phyloP scores from a whole-genome alignment of 1,284 basidiomycete genomes.

The Anthracocystis panici-leucophaei region DNA sequence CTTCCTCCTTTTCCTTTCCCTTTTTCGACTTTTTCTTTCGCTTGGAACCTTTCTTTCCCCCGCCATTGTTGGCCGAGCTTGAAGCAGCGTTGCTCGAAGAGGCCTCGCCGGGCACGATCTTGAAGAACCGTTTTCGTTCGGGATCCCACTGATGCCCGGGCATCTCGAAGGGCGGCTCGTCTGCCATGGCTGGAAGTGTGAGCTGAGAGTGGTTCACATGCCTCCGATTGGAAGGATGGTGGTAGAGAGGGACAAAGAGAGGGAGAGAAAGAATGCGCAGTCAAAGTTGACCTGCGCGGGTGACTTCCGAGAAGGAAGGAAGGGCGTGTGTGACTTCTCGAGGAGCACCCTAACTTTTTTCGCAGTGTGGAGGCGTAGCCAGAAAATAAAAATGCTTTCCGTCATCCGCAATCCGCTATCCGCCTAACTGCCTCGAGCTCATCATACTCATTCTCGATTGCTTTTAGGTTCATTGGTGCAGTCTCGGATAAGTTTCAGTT shows the following conservation, averaged over 20 bases:
- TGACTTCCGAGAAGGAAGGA: background rate
- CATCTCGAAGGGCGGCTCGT: constrained; percentile 40
- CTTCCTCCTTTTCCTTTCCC: background rate
- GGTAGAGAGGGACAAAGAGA: background rate
- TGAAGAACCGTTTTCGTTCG: constrained; percentile 48
- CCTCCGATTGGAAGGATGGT: background rate
- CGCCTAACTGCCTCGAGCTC: background rate
- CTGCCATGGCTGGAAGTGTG: constrained; percentile 21
- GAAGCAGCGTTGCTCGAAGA: background rate
- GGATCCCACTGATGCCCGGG: constrained; percentile 49
- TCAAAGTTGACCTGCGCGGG: background rate
- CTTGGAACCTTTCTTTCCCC: background rate
- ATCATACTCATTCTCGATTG: background rate
- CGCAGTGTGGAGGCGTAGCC: constrained; percentile 14
- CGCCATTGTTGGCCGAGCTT: background rate
- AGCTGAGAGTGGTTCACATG: background rate
- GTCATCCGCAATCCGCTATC: constrained; percentile 15
- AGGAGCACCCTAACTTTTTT: background rate
- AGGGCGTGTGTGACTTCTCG: background rate
- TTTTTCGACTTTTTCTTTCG: background rate
- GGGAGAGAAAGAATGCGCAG: background rate
- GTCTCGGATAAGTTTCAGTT: too few species aligned
- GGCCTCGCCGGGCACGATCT: constrained; percentile 23
- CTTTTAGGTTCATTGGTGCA: too few species aligned
- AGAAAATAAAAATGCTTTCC: background rate